Base-by-base conservation (phyloP, 192 early-diverging fungal species). In the Coemansia sp. region DNA sequence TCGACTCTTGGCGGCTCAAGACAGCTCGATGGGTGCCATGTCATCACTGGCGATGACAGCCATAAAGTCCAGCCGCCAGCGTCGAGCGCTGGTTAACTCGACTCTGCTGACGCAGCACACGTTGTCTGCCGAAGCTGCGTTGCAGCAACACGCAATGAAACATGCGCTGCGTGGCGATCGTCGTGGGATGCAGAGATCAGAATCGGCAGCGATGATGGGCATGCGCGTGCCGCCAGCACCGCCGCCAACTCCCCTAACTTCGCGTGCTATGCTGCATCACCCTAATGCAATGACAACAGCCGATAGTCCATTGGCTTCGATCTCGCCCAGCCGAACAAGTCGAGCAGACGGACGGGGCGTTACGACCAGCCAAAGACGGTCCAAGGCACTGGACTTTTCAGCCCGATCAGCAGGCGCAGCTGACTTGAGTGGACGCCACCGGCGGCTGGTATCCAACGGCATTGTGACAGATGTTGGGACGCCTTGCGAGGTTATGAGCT, bases 71-170 rank as follows among this genome's bases (percentile, higher is more conserved):
- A 81, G 69, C 19, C 62, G 78, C 36, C 72, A 75, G 63, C 59
- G 78, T 14, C 61, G 78, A 0, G 69, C 78, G 37, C 55, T 81
- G 49, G 65, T 81, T 34, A 71, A 61, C 42, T 69, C 78, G 21
- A 81, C 73, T 31, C 66, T 81, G 34, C 56, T 81, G 26, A 62
- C 78, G 2, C 78, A 81, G 59, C 78, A 81, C 50, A 81, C 78
- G 8, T 57, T 78, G 57, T 61, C 68, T 1, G 50, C 74, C 2
- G 73, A 75, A 19, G 62, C 63, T 9, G 31, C 60, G 1, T 28
- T 67, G 28, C 58, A 65, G 54, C 66, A 65, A n/a, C 62, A 69
- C 15, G 42, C 57, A 3, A 59, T 73, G 34, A 64, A 59, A 31
- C 62, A 57, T 23, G 60, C 59, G 2, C 26, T 63, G 51, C 69